Evolutionary conservation across 129 eudicot genomes (phyloP).

Genomic region (Chrysanthemum makinoi): DNA sequence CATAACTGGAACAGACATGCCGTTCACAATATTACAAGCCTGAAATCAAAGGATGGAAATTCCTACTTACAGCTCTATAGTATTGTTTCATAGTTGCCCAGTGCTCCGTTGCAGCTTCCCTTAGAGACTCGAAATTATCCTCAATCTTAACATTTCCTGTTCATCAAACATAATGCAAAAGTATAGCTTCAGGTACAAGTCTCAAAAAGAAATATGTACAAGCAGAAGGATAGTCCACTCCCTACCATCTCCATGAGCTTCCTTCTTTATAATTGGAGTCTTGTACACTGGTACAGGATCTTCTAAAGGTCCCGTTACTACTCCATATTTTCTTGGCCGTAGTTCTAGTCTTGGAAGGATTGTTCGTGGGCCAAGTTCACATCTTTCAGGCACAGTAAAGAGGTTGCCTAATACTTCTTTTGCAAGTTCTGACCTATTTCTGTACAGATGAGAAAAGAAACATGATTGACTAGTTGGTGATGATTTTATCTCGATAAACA

Average conservation of each 20-base stretch:
- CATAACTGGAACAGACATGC: constrained; percentile 11
- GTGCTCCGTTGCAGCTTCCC: constrained; percentile 56
- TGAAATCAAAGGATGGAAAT: neutral
- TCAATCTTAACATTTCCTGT: constrained; percentile 44
- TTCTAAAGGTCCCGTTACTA: constrained; percentile 52
- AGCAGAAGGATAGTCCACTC: neutral
- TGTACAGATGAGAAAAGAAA: constrained; percentile 20
- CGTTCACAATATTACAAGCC: neutral
- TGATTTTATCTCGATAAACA: neutral
- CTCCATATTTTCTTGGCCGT: constrained; percentile 41
- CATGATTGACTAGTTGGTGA: constrained; percentile 11
- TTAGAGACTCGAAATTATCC: constrained; percentile 44
- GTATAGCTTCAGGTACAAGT: neutral
- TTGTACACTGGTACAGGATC: constrained; percentile 34
- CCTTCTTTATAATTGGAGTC: constrained; percentile 38
- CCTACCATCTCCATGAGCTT: constrained; percentile 43
- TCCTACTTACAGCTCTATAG: constrained; percentile 62
- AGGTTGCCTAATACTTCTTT: constrained; percentile 59
- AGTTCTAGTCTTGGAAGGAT: constrained; percentile 23
- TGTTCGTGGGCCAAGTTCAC: constrained; percentile 31
- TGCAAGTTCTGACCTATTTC: constrained; percentile 38
- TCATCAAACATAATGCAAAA: constrained; percentile 19
- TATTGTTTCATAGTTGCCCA: constrained; percentile 64
- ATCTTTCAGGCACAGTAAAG: constrained; percentile 48
- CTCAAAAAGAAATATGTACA: neutral